These are phyloP conservation scores for Anthoceros angustus DNA, from an alignment of 225 moss, liverwort and hornwort genomes.

Conservation along the genomic window DNA sequence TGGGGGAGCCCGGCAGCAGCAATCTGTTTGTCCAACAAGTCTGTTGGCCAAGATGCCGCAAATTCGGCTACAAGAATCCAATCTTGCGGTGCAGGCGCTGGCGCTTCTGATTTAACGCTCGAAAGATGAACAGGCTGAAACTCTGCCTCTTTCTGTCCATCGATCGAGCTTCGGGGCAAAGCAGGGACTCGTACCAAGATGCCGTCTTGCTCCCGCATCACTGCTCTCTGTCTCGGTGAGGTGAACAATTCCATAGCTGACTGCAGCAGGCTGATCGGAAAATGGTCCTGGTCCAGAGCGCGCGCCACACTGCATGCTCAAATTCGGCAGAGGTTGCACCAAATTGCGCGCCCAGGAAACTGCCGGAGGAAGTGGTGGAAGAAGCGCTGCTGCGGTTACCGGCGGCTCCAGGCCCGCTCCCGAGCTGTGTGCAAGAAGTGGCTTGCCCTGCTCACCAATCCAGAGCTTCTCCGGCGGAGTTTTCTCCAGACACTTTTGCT, in stretches of 20 bases:
- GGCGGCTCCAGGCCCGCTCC: too few species aligned
- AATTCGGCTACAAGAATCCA: neutral
- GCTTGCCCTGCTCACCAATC: neutral
- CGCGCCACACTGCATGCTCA: too few species aligned
- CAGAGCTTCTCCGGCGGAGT: neutral
- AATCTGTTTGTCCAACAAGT: neutral
- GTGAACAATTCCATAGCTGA: neutral
- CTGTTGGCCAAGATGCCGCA: neutral
- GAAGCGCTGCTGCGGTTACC: too few species aligned
- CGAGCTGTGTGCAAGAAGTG: neutral
- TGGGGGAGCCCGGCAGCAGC: neutral
- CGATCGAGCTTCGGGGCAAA: constrained; percentile 7
- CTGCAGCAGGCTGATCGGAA: neutral
- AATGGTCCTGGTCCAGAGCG: too few species aligned
- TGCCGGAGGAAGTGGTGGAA: too few species aligned
- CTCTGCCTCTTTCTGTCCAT: neutral
- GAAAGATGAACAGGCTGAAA: neutral
- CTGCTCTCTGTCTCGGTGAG: neutral
- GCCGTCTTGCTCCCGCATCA: constrained; percentile 19
- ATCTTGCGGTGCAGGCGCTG: neutral
- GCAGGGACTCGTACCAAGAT: constrained; percentile 10
- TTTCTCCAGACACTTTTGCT: neutral
- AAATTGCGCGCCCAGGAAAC: too few species aligned
- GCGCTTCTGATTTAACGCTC: neutral
- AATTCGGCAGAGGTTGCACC: too few species aligned